phyloP scores from a whole-genome alignment of 495 filamentous ascomycete genomes.

The Podospora pseudocomata region DNA sequence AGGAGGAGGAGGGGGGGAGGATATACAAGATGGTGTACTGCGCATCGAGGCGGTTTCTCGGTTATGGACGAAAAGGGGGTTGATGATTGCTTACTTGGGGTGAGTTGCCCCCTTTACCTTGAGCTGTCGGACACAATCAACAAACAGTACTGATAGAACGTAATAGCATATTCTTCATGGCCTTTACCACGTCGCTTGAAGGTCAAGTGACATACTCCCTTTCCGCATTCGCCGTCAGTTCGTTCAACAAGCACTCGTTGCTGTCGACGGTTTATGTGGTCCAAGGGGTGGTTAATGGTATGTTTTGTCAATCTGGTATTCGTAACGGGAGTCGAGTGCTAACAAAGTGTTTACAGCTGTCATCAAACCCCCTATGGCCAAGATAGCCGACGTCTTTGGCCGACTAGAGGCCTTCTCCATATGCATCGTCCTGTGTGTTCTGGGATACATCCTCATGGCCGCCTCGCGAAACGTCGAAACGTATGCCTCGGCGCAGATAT shows the following conservation, averaged over 20 bases:
- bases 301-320: neutral
- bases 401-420: conserved; percentile 40
- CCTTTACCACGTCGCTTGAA: conserved; percentile 46
- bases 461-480: conserved; percentile 37
- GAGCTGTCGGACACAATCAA: neutral
- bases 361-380: conserved; percentile 44
- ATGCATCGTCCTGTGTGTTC: conserved; percentile 33
- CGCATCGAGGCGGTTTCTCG: conserved; percentile 47
- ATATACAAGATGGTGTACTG: conserved; percentile 41
- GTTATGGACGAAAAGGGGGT: conserved; percentile 44
- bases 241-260: conserved; percentile 56
- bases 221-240: conserved; percentile 48
- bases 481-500: conserved; percentile 46
- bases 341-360: conserved; percentile 25
- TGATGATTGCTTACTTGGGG: conserved; percentile 47
- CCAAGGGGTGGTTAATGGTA: conserved; percentile 48
- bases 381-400: conserved; percentile 44
- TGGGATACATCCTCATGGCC: conserved; percentile 42
- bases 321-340: neutral
- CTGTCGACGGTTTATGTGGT: conserved; percentile 56
- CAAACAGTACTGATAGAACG: neutral
- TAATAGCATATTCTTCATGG: conserved; percentile 40
- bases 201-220: conserved; percentile 45
- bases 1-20: conserved; percentile 14
- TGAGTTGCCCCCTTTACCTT: conserved; percentile 14